phyloP scores from a whole-genome alignment of 208 protist genomes.

The Jaenimonas drosophilae region DNA sequence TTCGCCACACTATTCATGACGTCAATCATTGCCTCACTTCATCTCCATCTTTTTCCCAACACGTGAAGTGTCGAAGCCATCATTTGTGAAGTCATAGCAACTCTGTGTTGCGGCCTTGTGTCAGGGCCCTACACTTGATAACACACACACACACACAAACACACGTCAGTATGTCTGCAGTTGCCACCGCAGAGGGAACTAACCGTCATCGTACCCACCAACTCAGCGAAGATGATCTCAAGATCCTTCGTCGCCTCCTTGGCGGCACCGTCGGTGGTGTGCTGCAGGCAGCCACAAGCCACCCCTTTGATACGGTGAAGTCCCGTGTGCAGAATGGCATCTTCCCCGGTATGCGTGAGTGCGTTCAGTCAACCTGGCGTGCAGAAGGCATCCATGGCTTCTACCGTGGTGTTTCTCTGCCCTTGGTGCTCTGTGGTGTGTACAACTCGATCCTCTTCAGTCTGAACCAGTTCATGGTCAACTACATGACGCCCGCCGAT shows the following conservation, averaged over 20 bases:
- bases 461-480: constrained; percentile 50
- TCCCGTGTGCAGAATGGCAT: constrained; percentile 52
- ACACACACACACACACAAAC: too few species aligned
- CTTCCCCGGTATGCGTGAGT: constrained; percentile 31
- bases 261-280: constrained; percentile 53
- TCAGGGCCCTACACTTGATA: too few species aligned
- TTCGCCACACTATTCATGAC: too few species aligned
- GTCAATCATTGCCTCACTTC: too few species aligned
- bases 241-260: constrained; percentile 21
- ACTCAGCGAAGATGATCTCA: not conserved
- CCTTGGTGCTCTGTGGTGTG: constrained; percentile 36
- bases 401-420: constrained; percentile 48
- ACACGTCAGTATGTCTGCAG: too few species aligned
- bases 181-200: too few species aligned
- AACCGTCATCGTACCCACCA: too few species aligned
- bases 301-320: constrained; percentile 72
- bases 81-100: too few species aligned
- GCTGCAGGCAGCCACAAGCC: constrained; percentile 45
- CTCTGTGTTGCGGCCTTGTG: too few species aligned
- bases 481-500: constrained; percentile 24
- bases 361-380: constrained; percentile 23
- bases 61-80: too few species aligned
- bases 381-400: constrained; percentile 49
- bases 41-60: too few species aligned
- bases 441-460: constrained; percentile 70